Conservation (phyloP, 306 rosid species). For the Carpinus viminea region DNA sequence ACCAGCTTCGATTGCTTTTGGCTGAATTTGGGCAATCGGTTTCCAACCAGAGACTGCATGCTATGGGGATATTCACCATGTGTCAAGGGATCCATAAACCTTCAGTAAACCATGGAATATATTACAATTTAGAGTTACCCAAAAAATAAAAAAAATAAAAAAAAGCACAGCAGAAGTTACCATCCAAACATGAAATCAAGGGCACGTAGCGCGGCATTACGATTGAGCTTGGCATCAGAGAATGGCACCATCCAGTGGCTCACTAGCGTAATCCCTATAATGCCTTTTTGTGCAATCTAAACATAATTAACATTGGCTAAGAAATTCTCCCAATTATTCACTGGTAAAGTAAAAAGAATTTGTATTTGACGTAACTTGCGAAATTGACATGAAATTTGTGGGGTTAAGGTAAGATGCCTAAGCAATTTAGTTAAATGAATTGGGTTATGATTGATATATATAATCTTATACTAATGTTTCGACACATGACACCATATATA, state of each 20-base stretch:
- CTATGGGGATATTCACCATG: slow-evolving; percentile 56
- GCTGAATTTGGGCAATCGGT: slow-evolving; percentile 54
- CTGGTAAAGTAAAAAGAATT: too few relatives aligned
- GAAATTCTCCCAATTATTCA: too few relatives aligned
- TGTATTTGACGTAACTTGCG: too few relatives aligned
- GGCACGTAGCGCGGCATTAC: slow-evolving; percentile 51
- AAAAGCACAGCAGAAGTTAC: slow-evolving; percentile 40
- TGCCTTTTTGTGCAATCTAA: slow-evolving; percentile 47
- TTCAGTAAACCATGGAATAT: slow-evolving; percentile 11
- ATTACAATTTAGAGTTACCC: neutral
- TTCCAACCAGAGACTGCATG: slow-evolving; percentile 41
- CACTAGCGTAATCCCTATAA: slow-evolving; percentile 53
- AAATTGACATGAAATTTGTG: rapidly evolving
- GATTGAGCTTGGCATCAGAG: slow-evolving; percentile 33
- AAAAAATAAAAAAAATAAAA: neutral
- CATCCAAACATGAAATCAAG: slow-evolving; percentile 77
- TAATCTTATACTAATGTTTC: too few relatives aligned
- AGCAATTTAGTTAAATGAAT: neutral
- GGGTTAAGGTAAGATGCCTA: rapidly evolving
- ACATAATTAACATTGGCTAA: too few relatives aligned
- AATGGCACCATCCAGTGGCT: slow-evolving; percentile 54
- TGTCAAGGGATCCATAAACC: slow-evolving; percentile 63
- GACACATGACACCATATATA: too few relatives aligned
- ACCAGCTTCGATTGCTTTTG: slow-evolving; percentile 36
- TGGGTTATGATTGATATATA: too few relatives aligned